A percentile compares a stretch with the other conserved stretches of the same genome.
Conservation (phyloP, 2,329 filamentous ascomycete genomes). For the Colletotrichum limetticola region DNA sequence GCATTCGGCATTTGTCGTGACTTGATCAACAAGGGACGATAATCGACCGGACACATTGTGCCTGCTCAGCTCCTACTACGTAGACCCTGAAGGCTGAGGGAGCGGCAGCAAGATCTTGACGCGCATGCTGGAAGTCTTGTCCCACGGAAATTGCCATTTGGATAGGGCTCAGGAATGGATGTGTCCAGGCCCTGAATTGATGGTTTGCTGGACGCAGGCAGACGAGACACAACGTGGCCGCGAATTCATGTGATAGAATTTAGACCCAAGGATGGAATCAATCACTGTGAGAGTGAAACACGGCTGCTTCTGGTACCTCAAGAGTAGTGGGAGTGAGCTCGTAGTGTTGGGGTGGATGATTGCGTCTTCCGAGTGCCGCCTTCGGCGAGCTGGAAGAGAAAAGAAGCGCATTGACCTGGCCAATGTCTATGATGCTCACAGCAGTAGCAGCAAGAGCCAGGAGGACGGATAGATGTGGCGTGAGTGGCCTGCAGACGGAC, state of each 20-base stretch:
- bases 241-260: not conserved
- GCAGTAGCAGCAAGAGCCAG: too few species aligned
- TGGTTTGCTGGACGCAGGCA: slow-evolving; percentile 4
- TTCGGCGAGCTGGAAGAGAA: slow-evolving; percentile 13
- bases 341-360: not conserved
- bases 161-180: not conserved
- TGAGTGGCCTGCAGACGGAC: not conserved
- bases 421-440: not conserved
- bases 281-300: slow-evolving; percentile 5
- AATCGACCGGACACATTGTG: not conserved
- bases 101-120: not conserved
- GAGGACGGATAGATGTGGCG: not conserved
- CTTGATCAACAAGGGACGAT: not conserved
- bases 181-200: not conserved
- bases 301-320: not conserved
- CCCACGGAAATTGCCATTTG: not conserved
- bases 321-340: not conserved
- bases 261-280: not conserved
- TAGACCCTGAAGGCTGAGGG: not conserved
- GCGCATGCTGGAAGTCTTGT: not conserved
- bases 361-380: slow-evolving; percentile 13
- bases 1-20: slow-evolving; percentile 1
- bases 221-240: slow-evolving; percentile 6
- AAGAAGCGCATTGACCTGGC: not conserved
- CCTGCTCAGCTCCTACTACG: not conserved